Base-by-base conservation (phyloP, 2,329 filamentous ascomycete species). In the Claviceps capensis region DNA sequence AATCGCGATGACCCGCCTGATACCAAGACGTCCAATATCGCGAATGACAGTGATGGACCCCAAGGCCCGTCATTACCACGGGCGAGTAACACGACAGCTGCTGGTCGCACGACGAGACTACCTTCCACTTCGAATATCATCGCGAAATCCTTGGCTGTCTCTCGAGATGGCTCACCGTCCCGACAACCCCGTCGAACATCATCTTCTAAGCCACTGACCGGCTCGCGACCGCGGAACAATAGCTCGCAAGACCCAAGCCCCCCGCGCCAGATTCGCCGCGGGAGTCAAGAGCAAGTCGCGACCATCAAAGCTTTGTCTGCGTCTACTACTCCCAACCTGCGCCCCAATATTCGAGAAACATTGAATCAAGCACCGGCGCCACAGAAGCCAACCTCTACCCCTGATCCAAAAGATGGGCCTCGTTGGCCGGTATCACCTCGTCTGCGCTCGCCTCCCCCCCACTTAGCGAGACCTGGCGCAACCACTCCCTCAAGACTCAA, bases 351-450 rank as follows among this genome's bases (percentile, higher is more conserved):
- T 42, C 73, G 80, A 53, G 86, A 94, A 56, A 67, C 78, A 6
- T 72, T 73, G 26, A 69, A 78, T 59, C 82, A 82, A 67, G 72
- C 79, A 51, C 75, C 82, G 45, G 76, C 77, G 55, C 79, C 85
- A 14, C 77, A 83, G 61, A 88, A 89, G 65, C 70, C 77, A 5
- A 65, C 71, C 23, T 62, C 71, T 55, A 63, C 66, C 48, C 64
- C 72, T 49, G 75, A 84, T 50, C 62, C 74, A 42, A 76, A 65
- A 61, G 77, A 82, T 53, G 76, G 76, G 50, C 81, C 81, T 56
- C 78, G 83, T 67, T 91, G 86, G 86, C 85, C 87, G 26, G 70
- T 85, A 55, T 90, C 86, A 47, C 86, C 87, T 46, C 78, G 86
- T 56, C 66, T 93, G 57, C 85, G 83, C 64, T 89, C 87, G 7